Evolutionary conservation across 2,329 filamentous ascomycete genomes (phyloP), one percentile per base, ranked within the genome.

Genomic region (Polytolypa hystricis): DNA sequence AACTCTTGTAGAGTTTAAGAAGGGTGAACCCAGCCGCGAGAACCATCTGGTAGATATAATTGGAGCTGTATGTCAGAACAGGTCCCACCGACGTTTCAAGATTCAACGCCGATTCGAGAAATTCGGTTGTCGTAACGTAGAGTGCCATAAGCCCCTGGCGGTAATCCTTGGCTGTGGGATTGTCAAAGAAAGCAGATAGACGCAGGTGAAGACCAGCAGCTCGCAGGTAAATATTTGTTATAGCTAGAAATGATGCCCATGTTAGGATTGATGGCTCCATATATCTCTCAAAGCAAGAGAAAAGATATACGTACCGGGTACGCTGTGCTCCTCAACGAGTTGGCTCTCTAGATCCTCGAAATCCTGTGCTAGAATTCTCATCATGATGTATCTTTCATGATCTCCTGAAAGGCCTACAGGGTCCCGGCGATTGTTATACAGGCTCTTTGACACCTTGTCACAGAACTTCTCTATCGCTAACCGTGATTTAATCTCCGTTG

Each of bases 1-100:
- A 77, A 32, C 74, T 77, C 50, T 80, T 79, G 45, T 78, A 69
- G 2, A 81, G 63, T 48, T 80, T 81, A 37, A 80, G 60, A 4
- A 81, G 57, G 1, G 74, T 73, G 45, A 78, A 79, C 2, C 73
- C 74, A 11, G 71, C 74, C 3, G 75, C 77, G 18, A 80, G 66
- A 51, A 79, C 71, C 66, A 80, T 79, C 52, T 80, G 76, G 51
- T 78, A 73, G 39, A 81, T 68, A 50, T 80, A 79, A 47, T 71
- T 77, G 29, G 64, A 68, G 12, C 69, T 69, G 40, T 76, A 70
- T 40, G 64, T 64, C 8, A 75, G 56, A 21, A 69, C 60, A 5
- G 65, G 61, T 1, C 68, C 64, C 14, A 63, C 55, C 14, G 57
- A 57, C 7, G 56, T 62, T 43, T 61, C 62, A 15, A 67, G 47